Base-by-base conservation (phyloP, 208 protist species). In the Acanthamoeba castellanii region DNA sequence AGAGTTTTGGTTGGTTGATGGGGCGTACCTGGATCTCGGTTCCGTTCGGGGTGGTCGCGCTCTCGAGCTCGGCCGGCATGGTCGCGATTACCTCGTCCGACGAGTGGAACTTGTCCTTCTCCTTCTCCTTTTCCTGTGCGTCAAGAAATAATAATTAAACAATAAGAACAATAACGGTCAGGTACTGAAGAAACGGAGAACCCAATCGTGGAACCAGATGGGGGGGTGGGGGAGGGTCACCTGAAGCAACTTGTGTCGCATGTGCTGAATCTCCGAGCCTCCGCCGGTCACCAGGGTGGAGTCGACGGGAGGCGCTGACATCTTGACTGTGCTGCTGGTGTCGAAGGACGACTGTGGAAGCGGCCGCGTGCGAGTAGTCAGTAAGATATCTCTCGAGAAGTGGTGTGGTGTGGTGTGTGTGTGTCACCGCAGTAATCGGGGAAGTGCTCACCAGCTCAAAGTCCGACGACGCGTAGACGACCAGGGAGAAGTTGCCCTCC, bases 201-300 rank as follows among this genome's bases (percentile, higher is more conserved):
- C n/a, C 30, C 16, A 16, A 72, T 11, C 5, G 11, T 14, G 66
- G 66, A 25, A 72, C 13, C 9, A 72, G 22, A 57, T 1, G 52
- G 14, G 11, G 55, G 11, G 1, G 5, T 0, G 16, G 55, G 55
- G 16, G 14, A 14, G 55, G 27, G 66, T 72, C 34, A 42, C 68
- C 68, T 85, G 81, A 27, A 88, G 45, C n/a, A 88, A n/a, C 34
- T 88, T 88, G 81, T 64, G 81, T 64, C 81, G 81, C 87, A 92
- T 92, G 61, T 92, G 87, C 55, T 76, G 61, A 55, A 92, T 92
- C 9, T 92, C 87, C 3, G 87, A 76, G 22, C 87, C 87, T 34
- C 87, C 87, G 61, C 87, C 87, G 64, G 87, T 76, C n/a, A 92
- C 87, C 87, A 92, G 47, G 14, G 61, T 74, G 18, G 52, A 50